Percentiles rank a stretch among this genome's conserved stretches.
phyloP scores from a whole-genome alignment of 495 filamentous ascomycete genomes.

The Margaritispora aquatica region DNA sequence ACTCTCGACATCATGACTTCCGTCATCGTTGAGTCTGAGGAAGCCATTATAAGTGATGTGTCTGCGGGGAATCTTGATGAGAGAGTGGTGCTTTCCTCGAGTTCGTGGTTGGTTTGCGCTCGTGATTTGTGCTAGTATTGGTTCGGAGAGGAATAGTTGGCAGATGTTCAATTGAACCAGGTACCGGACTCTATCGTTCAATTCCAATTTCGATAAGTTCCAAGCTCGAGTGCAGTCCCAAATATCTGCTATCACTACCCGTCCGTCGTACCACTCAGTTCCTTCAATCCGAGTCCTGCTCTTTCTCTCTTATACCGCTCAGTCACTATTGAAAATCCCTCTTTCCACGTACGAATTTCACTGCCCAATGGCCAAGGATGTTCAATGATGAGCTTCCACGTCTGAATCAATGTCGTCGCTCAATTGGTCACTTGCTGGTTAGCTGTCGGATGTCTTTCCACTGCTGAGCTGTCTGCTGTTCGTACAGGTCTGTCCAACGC shows the following conservation, averaged over 20 bases:
- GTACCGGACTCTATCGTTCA: no score
- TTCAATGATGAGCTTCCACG: background rate
- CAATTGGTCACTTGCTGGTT: background rate
- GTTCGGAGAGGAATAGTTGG: background rate
- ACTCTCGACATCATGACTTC: constrained; percentile 14
- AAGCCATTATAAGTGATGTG: constrained; percentile 12
- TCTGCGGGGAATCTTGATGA: background rate
- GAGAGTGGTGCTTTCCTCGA: background rate
- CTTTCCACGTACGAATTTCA: background rate
- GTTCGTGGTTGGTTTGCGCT: background rate
- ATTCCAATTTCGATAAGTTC: background rate
- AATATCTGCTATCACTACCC: background rate
- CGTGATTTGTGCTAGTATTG: background rate
- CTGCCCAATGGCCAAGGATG: background rate
- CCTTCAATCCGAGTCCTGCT: background rate
- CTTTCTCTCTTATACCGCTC: background rate
- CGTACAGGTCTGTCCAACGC: background rate
- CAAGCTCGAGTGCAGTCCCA: background rate
- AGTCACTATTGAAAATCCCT: background rate
- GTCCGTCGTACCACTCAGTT: background rate
- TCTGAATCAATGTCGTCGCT: background rate
- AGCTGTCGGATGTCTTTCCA: background rate
- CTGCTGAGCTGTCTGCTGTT: background rate
- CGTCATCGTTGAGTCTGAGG: constrained; percentile 16
- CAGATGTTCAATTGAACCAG: background rate